A percentile compares a stretch with the other conserved stretches of the same genome.
Evolutionary conservation across 1,284 basidiomycete genomes (phyloP).

Genomic region (Fomitiporia mediterranea): DNA sequence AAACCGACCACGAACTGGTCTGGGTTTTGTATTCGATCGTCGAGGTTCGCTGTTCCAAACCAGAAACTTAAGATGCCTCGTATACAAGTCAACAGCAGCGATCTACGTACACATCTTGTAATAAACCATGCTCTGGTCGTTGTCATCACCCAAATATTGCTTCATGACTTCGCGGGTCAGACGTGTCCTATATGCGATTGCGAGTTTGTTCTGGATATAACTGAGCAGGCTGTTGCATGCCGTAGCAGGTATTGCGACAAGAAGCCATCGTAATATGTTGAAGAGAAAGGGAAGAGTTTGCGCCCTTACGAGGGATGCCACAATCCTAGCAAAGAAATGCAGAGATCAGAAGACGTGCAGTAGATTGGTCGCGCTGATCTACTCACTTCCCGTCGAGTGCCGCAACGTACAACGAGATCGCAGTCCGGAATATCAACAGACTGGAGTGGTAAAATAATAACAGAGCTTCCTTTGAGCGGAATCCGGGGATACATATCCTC

Average conservation of each 20-base stretch:
- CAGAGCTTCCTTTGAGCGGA: constrained; percentile 82
- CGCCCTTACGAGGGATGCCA: constrained; percentile 91
- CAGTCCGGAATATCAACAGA: constrained; percentile 84
- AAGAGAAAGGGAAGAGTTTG: constrained; percentile 76
- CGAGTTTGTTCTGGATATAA: constrained; percentile 91
- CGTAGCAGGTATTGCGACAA: constrained; percentile 92
- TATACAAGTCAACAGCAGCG: not conserved
- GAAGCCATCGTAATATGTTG: constrained; percentile 87
- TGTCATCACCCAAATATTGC: constrained; percentile 77
- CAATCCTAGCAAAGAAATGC: constrained; percentile 57
- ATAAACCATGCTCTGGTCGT: constrained; percentile 75
- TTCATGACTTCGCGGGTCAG: constrained; percentile 81
- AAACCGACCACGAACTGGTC: constrained; percentile 64
- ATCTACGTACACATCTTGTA: constrained; percentile 78
- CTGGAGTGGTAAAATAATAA: constrained; percentile 85
- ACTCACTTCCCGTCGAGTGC: constrained; percentile 87
- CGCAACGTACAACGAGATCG: constrained; percentile 93
- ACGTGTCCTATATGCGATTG: constrained; percentile 87
- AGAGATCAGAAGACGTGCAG: constrained; percentile 6
- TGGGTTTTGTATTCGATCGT: constrained; percentile 94
- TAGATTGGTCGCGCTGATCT: not conserved
- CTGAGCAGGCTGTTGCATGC: constrained; percentile 97
- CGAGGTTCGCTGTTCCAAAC: constrained; percentile 64
- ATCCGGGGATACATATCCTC: constrained; percentile 84
- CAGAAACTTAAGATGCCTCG: constrained; percentile 8